phyloP scores from a whole-genome alignment of 352 stramenopile species.

The Peronospora belbahrii region DNA sequence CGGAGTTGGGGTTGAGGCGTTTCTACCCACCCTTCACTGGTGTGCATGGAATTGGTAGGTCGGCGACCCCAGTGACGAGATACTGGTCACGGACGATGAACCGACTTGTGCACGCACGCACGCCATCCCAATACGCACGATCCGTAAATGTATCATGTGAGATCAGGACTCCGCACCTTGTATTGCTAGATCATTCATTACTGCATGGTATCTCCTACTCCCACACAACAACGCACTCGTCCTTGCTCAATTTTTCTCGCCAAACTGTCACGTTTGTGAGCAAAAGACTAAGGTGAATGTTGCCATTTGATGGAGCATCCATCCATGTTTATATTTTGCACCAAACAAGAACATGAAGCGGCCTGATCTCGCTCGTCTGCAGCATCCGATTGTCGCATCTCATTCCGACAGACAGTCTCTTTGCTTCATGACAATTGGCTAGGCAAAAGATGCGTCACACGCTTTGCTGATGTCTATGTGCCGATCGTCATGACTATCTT shows the following conservation, averaged over 20 bases:
- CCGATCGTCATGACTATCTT: slow-evolving; percentile 2
- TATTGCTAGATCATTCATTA: not conserved
- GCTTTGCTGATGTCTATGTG: too few relatives aligned
- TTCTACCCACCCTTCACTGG: too few relatives aligned
- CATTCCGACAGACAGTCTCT: not conserved
- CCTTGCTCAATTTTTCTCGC: too few relatives aligned
- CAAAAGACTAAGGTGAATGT: too few relatives aligned
- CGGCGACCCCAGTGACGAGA: not conserved
- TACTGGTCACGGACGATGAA: slow-evolving; percentile 3
- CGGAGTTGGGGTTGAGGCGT: too few relatives aligned
- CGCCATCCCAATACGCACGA: slow-evolving; percentile 6
- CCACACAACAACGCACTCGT: not conserved
- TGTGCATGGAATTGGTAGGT: slow-evolving; percentile 19
- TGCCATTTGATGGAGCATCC: too few relatives aligned
- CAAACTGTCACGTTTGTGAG: too few relatives aligned
- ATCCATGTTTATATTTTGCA: too few relatives aligned
- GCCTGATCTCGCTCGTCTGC: not conserved
- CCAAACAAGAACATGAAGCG: slow-evolving; percentile 1
- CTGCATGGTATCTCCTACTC: not conserved
- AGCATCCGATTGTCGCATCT: slow-evolving; percentile 19
- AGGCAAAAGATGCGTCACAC: slow-evolving; percentile 6
- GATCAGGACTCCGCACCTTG: slow-evolving; percentile 2
- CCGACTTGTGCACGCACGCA: slow-evolving; percentile 11
- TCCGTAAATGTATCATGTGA: slow-evolving; percentile 6
- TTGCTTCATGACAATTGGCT: slow-evolving; percentile 1